These are phyloP conservation scores for Amanita phalloides DNA, from an alignment of 768 basidiomycete genomes.

Conservation along the genomic window DNA sequence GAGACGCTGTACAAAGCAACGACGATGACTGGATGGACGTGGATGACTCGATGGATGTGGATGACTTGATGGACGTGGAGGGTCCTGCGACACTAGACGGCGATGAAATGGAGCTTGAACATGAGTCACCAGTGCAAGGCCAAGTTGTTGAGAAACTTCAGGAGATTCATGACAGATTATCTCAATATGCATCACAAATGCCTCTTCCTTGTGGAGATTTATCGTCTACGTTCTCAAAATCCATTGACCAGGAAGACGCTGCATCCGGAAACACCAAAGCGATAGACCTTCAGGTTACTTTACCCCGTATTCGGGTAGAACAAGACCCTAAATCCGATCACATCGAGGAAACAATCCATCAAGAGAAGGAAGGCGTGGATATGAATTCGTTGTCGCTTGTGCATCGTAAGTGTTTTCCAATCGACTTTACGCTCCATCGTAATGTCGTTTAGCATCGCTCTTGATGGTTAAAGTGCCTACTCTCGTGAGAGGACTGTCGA, in stretches of 20 bases:
- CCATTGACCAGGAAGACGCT: background rate
- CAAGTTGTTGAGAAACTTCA: background rate
- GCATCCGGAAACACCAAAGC: too few species aligned
- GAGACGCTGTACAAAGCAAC: background rate
- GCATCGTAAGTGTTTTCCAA: background rate
- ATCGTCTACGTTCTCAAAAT: background rate
- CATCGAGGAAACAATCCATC: background rate
- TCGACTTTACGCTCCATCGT: background rate
- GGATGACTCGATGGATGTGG: background rate
- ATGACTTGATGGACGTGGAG: background rate
- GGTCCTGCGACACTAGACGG: background rate
- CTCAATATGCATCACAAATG: background rate
- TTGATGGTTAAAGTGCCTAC: conserved; percentile 3
- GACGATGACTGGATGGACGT: background rate
- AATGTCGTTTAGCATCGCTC: background rate
- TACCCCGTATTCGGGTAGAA: background rate
- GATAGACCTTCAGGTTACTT: background rate
- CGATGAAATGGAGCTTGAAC: background rate
- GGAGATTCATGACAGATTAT: background rate
- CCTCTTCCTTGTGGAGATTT: background rate
- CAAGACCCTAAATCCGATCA: background rate
- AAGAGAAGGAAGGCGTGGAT: background rate
- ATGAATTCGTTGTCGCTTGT: background rate
- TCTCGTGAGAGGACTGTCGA: background rate
- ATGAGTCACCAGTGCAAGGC: background rate